phyloP scores from a whole-genome alignment of 2,329 filamentous ascomycete species.

The Alternaria metachromatica region DNA sequence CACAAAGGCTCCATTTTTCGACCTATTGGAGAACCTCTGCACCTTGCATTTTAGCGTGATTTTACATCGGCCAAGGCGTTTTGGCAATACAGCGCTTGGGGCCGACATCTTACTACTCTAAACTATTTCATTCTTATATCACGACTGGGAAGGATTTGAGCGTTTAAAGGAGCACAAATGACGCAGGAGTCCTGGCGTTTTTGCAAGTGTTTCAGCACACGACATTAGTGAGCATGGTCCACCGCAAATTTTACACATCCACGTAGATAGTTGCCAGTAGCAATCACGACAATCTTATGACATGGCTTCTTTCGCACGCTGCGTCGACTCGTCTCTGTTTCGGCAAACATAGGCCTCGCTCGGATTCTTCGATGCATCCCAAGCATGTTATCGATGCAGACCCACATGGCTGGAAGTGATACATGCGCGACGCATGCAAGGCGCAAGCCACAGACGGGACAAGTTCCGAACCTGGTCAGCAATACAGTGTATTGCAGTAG shows the following conservation, averaged over 20 bases:
- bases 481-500: conserved; percentile 3
- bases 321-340: background rate
- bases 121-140: conserved; percentile 2
- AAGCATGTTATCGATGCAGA: background rate
- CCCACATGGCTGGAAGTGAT: conserved; percentile 10
- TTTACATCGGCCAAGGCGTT: background rate
- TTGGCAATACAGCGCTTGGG: background rate
- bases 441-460: conserved; percentile 12
- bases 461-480: conserved; percentile 5
- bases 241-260: background rate
- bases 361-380: background rate
- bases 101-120: background rate
- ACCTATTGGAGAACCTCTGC: background rate
- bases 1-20: background rate
- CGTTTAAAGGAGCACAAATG: conserved; percentile 7
- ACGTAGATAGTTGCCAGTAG: background rate
- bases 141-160: conserved; percentile 7
- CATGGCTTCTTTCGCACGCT: background rate
- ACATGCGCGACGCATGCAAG: conserved; percentile 9
- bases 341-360: background rate
- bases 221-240: conserved; percentile 1
- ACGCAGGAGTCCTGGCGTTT: conserved; percentile 9
- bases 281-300: conserved; percentile 4
- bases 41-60: background rate
- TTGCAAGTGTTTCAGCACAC: conserved; percentile 3